Conservation (phyloP, 2,329 filamentous ascomycete species). For the Orbilia quercus region DNA sequence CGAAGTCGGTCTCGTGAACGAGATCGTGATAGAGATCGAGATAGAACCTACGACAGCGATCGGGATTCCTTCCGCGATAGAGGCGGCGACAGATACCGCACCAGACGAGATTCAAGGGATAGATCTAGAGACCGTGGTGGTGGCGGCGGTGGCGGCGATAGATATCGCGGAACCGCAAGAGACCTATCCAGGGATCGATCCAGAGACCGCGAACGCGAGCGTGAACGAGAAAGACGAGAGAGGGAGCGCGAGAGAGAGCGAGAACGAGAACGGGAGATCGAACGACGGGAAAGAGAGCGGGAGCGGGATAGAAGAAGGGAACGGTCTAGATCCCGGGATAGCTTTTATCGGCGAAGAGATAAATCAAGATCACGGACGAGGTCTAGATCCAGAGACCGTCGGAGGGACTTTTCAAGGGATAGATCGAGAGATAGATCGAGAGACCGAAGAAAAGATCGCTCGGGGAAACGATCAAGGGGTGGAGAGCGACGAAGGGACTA, state of each 20-base stretch:
- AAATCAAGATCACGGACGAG: conserved; percentile 7
- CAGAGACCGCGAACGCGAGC: conserved; percentile 48
- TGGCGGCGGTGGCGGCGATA: conserved; percentile 19
- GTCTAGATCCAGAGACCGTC: conserved; percentile 23
- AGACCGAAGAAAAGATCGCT: conserved; percentile 34
- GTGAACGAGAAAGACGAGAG: conserved; percentile 33
- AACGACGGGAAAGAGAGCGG: conserved; percentile 34
- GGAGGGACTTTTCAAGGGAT: conserved; percentile 35
- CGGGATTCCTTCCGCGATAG: conserved; percentile 46
- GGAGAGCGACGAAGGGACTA: conserved; percentile 35
- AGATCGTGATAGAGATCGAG: conserved; percentile 42
- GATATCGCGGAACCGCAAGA: conserved; percentile 32
- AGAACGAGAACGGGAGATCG: conserved; percentile 20
- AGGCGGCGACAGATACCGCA: conserved; percentile 45
- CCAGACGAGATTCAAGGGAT: conserved; percentile 50
- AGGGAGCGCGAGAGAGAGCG: conserved; percentile 39
- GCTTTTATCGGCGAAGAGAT: not conserved
- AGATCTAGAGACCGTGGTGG: conserved; percentile 39
- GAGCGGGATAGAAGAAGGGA: conserved; percentile 39
- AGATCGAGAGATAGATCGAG: conserved; percentile 40
- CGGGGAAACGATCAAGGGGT: conserved; percentile 39
- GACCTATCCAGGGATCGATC: conserved; percentile 42
- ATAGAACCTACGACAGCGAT: conserved; percentile 42
- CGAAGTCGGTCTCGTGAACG: conserved; percentile 35
- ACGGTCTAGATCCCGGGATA: conserved; percentile 40